These are phyloP conservation scores for Rhododendron mucronatum DNA, from an alignment of 148 eudicot species.

Conservation along the genomic window DNA sequence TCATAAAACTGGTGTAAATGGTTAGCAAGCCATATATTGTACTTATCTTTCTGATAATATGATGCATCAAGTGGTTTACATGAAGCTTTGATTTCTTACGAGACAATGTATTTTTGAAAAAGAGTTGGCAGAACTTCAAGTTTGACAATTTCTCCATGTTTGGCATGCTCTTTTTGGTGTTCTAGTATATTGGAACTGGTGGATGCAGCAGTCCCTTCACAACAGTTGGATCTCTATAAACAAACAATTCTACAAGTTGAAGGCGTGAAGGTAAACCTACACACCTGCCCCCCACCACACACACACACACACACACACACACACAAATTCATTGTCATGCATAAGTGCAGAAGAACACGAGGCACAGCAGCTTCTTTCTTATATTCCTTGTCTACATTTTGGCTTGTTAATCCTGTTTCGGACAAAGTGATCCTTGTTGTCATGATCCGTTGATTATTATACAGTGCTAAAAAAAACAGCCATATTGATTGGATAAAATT, in stretches of 20 bases:
- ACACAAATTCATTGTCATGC: neutral
- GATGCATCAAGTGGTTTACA: neutral
- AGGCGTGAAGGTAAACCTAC: constrained; percentile 68
- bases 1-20: neutral
- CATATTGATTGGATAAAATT: neutral
- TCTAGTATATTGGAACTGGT: constrained; percentile 85
- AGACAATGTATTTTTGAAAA: neutral
- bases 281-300: too few species aligned
- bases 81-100: neutral
- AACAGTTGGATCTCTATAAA: constrained; percentile 61
- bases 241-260: constrained; percentile 64
- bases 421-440: neutral
- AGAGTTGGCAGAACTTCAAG: neutral
- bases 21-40: neutral
- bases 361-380: neutral
- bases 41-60: neutral
- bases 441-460: neutral
- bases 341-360: neutral
- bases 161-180: constrained; percentile 3
- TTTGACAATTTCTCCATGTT: neutral
- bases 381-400: neutral
- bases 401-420: neutral
- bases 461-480: neutral
- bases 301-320: too few species aligned
- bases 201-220: constrained; percentile 91